Conservation (phyloP, 768 basidiomycete species). For the Phallus indusiatus region DNA sequence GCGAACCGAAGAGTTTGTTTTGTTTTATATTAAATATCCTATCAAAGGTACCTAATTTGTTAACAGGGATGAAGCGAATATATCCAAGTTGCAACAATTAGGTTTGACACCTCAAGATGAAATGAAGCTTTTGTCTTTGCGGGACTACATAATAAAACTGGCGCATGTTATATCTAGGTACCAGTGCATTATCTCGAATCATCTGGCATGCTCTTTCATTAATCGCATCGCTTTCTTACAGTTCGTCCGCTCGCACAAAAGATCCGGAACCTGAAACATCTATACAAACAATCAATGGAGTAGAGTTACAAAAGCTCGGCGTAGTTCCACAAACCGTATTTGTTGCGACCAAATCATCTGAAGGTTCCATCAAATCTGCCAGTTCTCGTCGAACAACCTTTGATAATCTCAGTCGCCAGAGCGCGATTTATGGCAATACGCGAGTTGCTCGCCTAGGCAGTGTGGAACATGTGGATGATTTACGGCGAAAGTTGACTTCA, state of each 20-base stretch:
- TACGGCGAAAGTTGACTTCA: slow-evolving; percentile 63
- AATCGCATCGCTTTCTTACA: slow-evolving; percentile 19
- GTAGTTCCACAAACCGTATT: slow-evolving; percentile 91
- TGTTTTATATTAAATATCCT: background rate
- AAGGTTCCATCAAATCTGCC: background rate
- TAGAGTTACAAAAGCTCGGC: slow-evolving; percentile 79
- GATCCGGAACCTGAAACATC: slow-evolving; percentile 52
- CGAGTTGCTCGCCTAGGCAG: slow-evolving; percentile 40
- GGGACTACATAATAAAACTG: slow-evolving; percentile 80
- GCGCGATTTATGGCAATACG: slow-evolving; percentile 37
- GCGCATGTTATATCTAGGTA: slow-evolving; percentile 74
- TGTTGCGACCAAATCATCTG: slow-evolving; percentile 32
- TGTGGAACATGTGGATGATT: slow-evolving; percentile 63
- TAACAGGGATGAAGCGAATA: slow-evolving; percentile 64
- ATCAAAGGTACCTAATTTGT: background rate
- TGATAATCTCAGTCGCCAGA: background rate
- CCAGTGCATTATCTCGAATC: slow-evolving; percentile 9
- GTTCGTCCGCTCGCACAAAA: slow-evolving; percentile 58
- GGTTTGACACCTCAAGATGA: slow-evolving; percentile 82
- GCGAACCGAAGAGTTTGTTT: slow-evolving; percentile 65
- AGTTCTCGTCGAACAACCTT: background rate
- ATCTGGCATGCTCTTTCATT: background rate
- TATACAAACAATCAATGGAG: slow-evolving; percentile 53
- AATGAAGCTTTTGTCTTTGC: slow-evolving; percentile 76
- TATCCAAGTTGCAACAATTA: slow-evolving; percentile 72